phyloP scores from a whole-genome alignment of 129 eudicot species.

The Calendula officinalis region DNA sequence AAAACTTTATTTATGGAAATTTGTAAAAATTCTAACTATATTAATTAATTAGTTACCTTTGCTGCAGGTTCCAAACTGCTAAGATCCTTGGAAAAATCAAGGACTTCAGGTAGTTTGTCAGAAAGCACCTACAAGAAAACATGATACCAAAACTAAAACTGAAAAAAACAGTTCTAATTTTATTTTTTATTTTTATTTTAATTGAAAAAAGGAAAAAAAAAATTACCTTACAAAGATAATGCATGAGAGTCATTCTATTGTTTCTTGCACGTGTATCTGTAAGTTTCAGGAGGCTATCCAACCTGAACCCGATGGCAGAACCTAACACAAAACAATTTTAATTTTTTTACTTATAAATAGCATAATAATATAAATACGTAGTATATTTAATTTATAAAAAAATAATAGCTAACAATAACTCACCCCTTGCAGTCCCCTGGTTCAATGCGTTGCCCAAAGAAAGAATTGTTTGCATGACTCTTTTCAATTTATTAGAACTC shows the following conservation, averaged over 20 bases:
- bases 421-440: conserved; percentile 97
- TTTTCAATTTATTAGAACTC: conserved; percentile 62
- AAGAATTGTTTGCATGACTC: conserved; percentile 95
- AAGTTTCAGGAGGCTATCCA: conserved; percentile 94
- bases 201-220: conserved; percentile 1
- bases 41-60: conserved; percentile 49
- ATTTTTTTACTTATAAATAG: background rate
- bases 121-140: conserved; percentile 58
- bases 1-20: background rate
- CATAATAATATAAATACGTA: background rate
- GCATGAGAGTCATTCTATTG: conserved; percentile 92
- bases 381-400: too few relatives aligned
- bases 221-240: conserved; percentile 92
- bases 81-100: conserved; percentile 84
- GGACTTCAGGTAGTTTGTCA: conserved; percentile 81
- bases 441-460: conserved; percentile 93
- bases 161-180: background rate
- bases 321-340: conserved; percentile 43
- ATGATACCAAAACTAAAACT: conserved; percentile 6
- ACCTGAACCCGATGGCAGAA: conserved; percentile 84
- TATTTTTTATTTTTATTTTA: background rate
- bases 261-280: conserved; percentile 88
- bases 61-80: conserved; percentile 77
- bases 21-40: conserved; percentile 5
- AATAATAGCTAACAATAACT: conserved; percentile 23